Evolutionary conservation across 768 basidiomycete species (phyloP).

Genomic region (Piloderma croceum): DNA sequence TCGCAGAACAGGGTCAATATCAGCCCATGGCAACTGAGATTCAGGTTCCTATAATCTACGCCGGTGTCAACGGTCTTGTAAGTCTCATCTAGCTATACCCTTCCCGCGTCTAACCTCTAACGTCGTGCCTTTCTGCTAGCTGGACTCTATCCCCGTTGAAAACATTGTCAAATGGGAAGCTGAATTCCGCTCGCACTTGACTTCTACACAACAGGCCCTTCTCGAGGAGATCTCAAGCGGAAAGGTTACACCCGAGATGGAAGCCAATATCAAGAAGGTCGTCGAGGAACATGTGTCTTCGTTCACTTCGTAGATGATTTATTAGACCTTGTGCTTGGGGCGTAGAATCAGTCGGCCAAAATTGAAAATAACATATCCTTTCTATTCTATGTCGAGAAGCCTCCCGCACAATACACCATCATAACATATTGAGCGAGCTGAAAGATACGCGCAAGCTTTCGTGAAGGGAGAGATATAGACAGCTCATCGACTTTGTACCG

Average conservation of each 20-base stretch:
- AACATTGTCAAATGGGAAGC: slow-evolving; percentile 91
- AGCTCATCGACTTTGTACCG: too few species aligned
- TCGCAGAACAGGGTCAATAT: slow-evolving; percentile 94
- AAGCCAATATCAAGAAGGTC: slow-evolving; percentile 91
- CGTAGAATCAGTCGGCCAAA: too few species aligned
- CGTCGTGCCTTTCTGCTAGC: slow-evolving; percentile 36
- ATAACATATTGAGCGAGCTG: too few species aligned
- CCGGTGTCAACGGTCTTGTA: slow-evolving; percentile 98
- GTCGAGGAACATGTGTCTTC: slow-evolving; percentile 84
- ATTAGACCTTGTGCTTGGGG: neutral
- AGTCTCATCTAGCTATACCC: slow-evolving; percentile 32
- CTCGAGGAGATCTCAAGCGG: slow-evolving; percentile 83
- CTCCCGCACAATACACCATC: too few species aligned
- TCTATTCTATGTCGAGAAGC: too few species aligned
- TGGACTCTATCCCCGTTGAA: slow-evolving; percentile 93
- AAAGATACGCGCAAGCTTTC: too few species aligned
- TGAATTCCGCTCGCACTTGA: slow-evolving; percentile 86
- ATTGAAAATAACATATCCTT: too few species aligned
- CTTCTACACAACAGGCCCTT: slow-evolving; percentile 64
- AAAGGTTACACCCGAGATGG: slow-evolving; percentile 81
- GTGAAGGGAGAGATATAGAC: too few species aligned
- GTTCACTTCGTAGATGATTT: slow-evolving; percentile 54
- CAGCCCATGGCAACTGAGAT: slow-evolving; percentile 91
- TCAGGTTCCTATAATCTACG: slow-evolving; percentile 98
- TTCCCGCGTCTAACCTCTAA: too few species aligned